Percentiles rank a stretch among this genome's conserved stretches.
Conservation (phyloP, 139 green algal species). For the Astrephomene gubernaculifera region DNA sequence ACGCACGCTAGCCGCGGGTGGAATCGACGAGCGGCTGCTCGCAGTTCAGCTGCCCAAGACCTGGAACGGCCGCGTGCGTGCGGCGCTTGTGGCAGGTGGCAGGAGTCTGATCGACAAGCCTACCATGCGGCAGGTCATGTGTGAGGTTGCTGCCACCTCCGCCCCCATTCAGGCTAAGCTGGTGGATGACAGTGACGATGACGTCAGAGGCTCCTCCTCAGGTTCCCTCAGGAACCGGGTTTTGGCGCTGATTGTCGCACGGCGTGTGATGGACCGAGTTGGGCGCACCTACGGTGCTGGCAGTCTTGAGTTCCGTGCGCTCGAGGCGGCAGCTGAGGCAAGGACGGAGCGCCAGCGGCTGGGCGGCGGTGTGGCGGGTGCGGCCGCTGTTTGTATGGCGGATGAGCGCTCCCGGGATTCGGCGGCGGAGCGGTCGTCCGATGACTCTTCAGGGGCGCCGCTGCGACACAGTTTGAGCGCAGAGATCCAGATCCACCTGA, state of each 20-base stretch:
- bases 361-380: neutral
- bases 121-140: conserved; percentile 16
- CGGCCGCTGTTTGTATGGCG: neutral
- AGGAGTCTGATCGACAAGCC: conserved; percentile 21
- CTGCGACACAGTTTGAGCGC: conserved; percentile 22
- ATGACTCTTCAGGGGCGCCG: neutral
- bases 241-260: conserved; percentile 1
- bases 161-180: neutral
- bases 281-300: neutral
- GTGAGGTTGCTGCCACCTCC: neutral
- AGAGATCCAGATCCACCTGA: conserved; percentile 40
- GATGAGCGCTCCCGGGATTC: no score
- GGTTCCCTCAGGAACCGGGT: no score
- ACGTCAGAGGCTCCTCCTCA: no score
- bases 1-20: conserved; percentile 1
- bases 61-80: conserved; percentile 35
- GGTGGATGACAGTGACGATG: neutral
- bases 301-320: conserved; percentile 2
- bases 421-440: neutral
- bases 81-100: neutral
- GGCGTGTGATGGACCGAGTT: conserved; percentile 27
- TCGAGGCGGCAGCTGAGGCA: conserved; percentile 17
- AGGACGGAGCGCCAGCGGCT: neutral
- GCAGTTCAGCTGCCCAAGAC: conserved; percentile 9
- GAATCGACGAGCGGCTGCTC: conserved; percentile 1